Conservation (phyloP, 176 grass and related monocot species). For the Eleusine indica region DNA sequence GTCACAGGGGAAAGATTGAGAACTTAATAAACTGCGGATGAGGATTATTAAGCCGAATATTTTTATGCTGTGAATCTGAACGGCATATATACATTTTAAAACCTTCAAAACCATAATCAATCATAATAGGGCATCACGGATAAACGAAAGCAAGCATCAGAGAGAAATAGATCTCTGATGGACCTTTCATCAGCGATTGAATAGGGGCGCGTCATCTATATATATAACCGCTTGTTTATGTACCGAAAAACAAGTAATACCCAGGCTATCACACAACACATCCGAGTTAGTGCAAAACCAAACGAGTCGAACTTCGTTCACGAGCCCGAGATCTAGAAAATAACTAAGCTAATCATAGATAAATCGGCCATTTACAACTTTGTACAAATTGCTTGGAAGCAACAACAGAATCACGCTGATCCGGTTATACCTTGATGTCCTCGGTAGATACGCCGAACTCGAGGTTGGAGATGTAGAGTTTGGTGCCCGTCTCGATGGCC, state of each 20-base stretch:
- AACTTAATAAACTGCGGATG: neutral
- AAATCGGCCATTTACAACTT: neutral
- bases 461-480: constrained; percentile 92
- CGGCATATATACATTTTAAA: neutral
- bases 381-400: neutral
- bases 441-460: constrained; percentile 92
- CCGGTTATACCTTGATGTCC: constrained; percentile 84
- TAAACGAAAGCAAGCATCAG: neutral
- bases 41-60: neutral
- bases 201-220: neutral
- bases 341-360: neutral
- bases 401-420: neutral
- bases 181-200: neutral
- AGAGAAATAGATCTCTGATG: neutral
- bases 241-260: neutral
- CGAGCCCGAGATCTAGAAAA: constrained; percentile 29
- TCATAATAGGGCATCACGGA: neutral
- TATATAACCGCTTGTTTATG: neutral
- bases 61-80: neutral
- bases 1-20: neutral
- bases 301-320: neutral
- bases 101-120: neutral
- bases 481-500: constrained; percentile 85
- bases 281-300: neutral
- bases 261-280: neutral